Evolutionary conservation across 768 basidiomycete genomes (phyloP), one percentile per base, ranked within the genome.

Genomic region (Exidia glandulosa): DNA sequence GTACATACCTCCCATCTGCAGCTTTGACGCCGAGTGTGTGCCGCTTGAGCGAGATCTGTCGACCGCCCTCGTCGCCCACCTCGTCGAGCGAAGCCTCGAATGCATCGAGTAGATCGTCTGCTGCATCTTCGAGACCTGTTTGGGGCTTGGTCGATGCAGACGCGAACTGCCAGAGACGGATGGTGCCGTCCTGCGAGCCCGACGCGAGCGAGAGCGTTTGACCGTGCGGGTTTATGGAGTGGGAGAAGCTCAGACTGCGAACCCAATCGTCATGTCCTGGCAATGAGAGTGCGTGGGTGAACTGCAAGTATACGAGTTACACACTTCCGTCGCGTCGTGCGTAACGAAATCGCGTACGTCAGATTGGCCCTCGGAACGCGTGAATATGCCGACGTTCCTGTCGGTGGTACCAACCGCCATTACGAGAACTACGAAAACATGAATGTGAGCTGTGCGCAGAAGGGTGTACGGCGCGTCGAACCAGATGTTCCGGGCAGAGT

Each of bases 251-350:
- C 36, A 98, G 80, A 61, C 84, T 78, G 58, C 88, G 84, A 58
- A 98, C 80, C 96, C 96, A 99, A 67, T 99, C 95, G 77, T 96
- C 90, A 67, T 99, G 96, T 2, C 96, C 96, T 13, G 81, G 73
- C 55, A 90, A 75, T 0, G 75, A 72, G 2, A 81, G 81, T 23
- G 83, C 81, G 58, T 73, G 77, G 14, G 84, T 75, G 68, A 86
- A 88, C 87, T 86, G n/a, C n/a, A 31, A 13, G 16, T 10, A 45
- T 45, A 12, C 10, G 16, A 10, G 6, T 14, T 1, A 19, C 6
- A 5, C 32, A 30, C 12, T 30, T 5, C 19, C 6, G 13, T 16
- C 54, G 32, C 14, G 7, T 3, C 58, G 23, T 62, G 33, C 33
- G 52, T 57, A 54, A 50, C 55, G 41, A 57, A 63, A 54, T 6